Percentiles rank a stretch among this genome's conserved stretches.
phyloP scores from a whole-genome alignment of 2,329 filamentous ascomycete species.

The Zymoseptoria crescenta region DNA sequence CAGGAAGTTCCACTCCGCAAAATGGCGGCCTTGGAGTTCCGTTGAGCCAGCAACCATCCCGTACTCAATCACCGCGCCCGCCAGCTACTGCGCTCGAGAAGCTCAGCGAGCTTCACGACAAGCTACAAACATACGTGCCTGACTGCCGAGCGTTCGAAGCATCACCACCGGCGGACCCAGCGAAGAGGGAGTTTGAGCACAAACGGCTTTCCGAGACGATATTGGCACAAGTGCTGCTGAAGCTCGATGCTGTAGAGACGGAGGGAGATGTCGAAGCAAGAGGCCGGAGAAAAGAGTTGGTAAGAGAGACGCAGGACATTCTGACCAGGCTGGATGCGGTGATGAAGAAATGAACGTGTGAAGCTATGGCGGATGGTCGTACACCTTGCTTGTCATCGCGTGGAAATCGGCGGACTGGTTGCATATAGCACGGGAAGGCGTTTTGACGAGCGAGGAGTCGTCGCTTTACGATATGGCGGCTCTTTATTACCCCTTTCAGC shows the following conservation, averaged over 20 bases:
- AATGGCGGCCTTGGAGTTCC: constrained; percentile 30
- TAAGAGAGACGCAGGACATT: constrained; percentile 61
- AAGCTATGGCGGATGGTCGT: neutral
- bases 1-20: constrained; percentile 28
- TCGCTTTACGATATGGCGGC: neutral
- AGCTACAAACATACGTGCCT: constrained; percentile 60
- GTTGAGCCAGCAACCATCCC: constrained; percentile 26
- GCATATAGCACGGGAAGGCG: neutral
- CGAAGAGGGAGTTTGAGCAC: constrained; percentile 66
- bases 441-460: neutral
- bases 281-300: constrained; percentile 60
- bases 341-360: constrained; percentile 13
- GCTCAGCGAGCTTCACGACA: constrained; percentile 56
- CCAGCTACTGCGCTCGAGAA: constrained; percentile 49
- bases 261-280: constrained; percentile 61
- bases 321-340: constrained; percentile 56
- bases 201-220: constrained; percentile 68
- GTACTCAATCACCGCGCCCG: constrained; percentile 35
- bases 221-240: constrained; percentile 66
- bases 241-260: constrained; percentile 68
- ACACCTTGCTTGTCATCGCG: neutral
- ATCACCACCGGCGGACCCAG: constrained; percentile 55
- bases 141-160: constrained; percentile 54
- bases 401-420: neutral
- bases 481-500: neutral